phyloP scores from a whole-genome alignment of 176 grass and related monocot species.

The Bothriochloa decipiens region DNA sequence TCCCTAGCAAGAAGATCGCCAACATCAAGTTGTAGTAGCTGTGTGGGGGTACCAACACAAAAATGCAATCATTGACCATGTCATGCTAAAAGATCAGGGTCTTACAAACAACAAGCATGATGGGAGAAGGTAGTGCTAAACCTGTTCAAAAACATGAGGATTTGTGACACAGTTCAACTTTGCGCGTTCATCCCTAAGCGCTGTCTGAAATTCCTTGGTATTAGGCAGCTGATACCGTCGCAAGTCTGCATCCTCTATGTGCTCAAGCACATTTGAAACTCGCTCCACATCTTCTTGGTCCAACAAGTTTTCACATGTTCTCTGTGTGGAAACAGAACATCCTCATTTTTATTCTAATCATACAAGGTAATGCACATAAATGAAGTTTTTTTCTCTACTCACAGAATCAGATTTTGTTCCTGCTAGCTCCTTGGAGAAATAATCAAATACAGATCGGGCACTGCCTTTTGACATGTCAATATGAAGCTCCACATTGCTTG shows the following conservation, averaged over 20 bases:
- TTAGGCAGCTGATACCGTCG: constrained; percentile 57
- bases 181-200: constrained; percentile 65
- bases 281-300: constrained; percentile 54
- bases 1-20: constrained; percentile 60
- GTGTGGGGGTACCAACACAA: constrained; percentile 35
- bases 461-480: constrained; percentile 66
- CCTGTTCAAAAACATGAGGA: constrained; percentile 88
- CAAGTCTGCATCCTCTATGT: constrained; percentile 83
- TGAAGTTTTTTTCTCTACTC: constrained; percentile 29
- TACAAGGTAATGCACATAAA: constrained; percentile 11
- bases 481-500: constrained; percentile 72
- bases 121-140: constrained; percentile 17
- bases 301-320: constrained; percentile 40
- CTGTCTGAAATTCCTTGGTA: constrained; percentile 68
- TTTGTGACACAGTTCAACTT: constrained; percentile 86
- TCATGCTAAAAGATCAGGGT: background rate
- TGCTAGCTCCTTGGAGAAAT: constrained; percentile 62
- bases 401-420: constrained; percentile 35
- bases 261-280: constrained; percentile 59
- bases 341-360: constrained; percentile 24
- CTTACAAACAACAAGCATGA: constrained; percentile 20
- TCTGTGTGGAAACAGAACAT: constrained; percentile 45
- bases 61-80: constrained; percentile 31
- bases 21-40: constrained; percentile 81
- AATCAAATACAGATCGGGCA: constrained; percentile 67